Conservation (phyloP, 768 basidiomycete species). For the Kwoniella shandongensis region DNA sequence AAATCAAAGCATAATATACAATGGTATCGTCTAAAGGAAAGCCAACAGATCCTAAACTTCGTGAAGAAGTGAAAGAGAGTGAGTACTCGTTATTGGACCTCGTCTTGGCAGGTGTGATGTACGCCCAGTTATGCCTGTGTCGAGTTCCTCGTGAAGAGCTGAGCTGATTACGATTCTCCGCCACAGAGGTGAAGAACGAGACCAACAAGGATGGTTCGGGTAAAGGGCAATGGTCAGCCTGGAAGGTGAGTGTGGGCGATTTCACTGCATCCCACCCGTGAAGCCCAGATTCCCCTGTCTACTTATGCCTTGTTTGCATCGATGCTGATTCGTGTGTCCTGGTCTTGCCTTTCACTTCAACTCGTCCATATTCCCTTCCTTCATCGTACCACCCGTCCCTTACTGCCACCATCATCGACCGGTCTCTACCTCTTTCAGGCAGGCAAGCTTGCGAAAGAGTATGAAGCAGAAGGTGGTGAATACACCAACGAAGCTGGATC, state of each 20-base stretch:
- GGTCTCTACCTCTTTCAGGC: conserved; percentile 21
- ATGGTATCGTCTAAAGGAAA: conserved; percentile 53
- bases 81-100: conserved; percentile 16
- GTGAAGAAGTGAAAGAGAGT: conserved; percentile 50
- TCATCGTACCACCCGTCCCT: neutral
- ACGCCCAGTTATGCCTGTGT: too few relatives aligned
- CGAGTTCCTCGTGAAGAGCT: too few relatives aligned
- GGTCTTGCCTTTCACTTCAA: too few relatives aligned
- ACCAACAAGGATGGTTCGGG: conserved; percentile 52
- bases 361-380: neutral
- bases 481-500: conserved; percentile 51
- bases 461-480: conserved; percentile 47
- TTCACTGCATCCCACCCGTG: too few relatives aligned
- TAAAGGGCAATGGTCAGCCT: conserved; percentile 50
- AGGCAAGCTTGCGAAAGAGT: conserved; percentile 47
- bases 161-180: conserved; percentile 19
- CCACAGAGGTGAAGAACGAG: conserved; percentile 47
- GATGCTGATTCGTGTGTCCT: too few relatives aligned
- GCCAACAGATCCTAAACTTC: conserved; percentile 48
- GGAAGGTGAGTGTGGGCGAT: conserved; percentile 48
- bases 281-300: too few relatives aligned
- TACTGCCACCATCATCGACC: neutral
- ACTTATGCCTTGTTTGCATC: too few relatives aligned
- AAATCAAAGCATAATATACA: neutral
- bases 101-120: neutral